Percentiles rank a stretch among this genome's conserved stretches.
Conservation (phyloP, 108 stramenopile species). For the Nitzschia sp. region DNA sequence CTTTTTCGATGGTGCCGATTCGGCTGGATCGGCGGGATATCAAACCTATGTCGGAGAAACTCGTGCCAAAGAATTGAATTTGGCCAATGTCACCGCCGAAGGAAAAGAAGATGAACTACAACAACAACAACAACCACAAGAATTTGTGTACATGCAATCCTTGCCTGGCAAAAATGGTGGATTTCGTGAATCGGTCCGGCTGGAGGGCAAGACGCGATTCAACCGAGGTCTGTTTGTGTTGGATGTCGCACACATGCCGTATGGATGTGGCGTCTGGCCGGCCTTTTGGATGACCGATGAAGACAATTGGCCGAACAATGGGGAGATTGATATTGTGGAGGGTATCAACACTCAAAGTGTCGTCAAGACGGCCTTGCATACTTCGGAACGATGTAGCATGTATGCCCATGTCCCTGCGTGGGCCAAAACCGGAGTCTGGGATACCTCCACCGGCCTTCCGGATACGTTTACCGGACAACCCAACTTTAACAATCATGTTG, state of each 20-base stretch:
- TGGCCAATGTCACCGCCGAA: conserved; percentile 17
- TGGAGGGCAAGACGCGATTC: conserved; percentile 69
- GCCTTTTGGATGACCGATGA: conserved; percentile 90
- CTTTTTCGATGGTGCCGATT: conserved; percentile 77
- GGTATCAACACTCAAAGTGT: conserved; percentile 76
- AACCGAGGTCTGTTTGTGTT: conserved; percentile 75
- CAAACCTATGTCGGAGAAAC: conserved; percentile 55
- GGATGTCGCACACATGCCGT: conserved; percentile 79
- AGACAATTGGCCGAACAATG: conserved; percentile 80
- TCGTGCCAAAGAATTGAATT: conserved; percentile 41
- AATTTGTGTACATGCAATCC: conserved; percentile 28
- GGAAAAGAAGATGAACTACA: neutral
- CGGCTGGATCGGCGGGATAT: conserved; percentile 68
- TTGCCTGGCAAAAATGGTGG: conserved; percentile 17
- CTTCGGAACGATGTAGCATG: conserved; percentile 73
- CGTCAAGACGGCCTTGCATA: conserved; percentile 89
- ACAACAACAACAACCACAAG: too few species aligned
- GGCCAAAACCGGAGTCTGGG: conserved; percentile 70
- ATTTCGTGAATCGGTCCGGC: conserved; percentile 63
- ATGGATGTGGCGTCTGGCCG: conserved; percentile 89
- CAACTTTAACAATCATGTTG: conserved; percentile 43
- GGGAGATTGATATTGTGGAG: conserved; percentile 91
- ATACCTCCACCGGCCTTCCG: conserved; percentile 77
- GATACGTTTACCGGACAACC: conserved; percentile 54
- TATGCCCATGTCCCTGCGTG: conserved; percentile 72